Conservation (phyloP, 441 rosid genomes). For the Mallotus japonicus region DNA sequence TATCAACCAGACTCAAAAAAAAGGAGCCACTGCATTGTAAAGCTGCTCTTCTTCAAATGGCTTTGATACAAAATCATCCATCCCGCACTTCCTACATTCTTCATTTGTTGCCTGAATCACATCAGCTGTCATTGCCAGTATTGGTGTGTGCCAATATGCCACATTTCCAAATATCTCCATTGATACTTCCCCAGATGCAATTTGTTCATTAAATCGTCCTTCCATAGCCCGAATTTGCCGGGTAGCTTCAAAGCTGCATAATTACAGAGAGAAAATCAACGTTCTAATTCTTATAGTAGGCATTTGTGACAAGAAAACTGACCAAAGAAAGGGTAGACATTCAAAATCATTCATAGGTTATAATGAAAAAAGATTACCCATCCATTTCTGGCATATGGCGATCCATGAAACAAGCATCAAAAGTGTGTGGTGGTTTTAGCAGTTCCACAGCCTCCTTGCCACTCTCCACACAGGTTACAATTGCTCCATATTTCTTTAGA, state of each 20-base stretch:
- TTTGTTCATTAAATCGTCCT: slow-evolving; percentile 49
- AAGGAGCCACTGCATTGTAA: slow-evolving; percentile 71
- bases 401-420: slow-evolving; percentile 97
- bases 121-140: slow-evolving; percentile 97
- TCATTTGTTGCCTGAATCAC: slow-evolving; percentile 82
- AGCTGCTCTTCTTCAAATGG: slow-evolving; percentile 90
- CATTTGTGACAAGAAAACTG: background rate
- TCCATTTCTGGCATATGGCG: slow-evolving; percentile 98
- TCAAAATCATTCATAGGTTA: background rate
- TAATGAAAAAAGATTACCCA: slow-evolving; percentile 52
- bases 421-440: slow-evolving; percentile 81
- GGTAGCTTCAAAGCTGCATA: slow-evolving; percentile 81
- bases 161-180: slow-evolving; percentile 40
- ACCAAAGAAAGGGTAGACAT: background rate
- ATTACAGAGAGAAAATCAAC: slow-evolving; percentile 9
- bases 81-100: slow-evolving; percentile 74
- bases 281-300: background rate
- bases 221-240: slow-evolving; percentile 61
- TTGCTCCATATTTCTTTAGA: slow-evolving; percentile 77
- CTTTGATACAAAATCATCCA: slow-evolving; percentile 86
- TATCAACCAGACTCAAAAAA: slow-evolving; percentile 52
- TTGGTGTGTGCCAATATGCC: slow-evolving; percentile 65
- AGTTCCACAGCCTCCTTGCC: slow-evolving; percentile 64
- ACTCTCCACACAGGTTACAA: slow-evolving; percentile 79
- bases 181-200: slow-evolving; percentile 50